Evolutionary conservation across 176 grass and related monocot species (phyloP).

Genomic region (Elaeis guineensis): DNA sequence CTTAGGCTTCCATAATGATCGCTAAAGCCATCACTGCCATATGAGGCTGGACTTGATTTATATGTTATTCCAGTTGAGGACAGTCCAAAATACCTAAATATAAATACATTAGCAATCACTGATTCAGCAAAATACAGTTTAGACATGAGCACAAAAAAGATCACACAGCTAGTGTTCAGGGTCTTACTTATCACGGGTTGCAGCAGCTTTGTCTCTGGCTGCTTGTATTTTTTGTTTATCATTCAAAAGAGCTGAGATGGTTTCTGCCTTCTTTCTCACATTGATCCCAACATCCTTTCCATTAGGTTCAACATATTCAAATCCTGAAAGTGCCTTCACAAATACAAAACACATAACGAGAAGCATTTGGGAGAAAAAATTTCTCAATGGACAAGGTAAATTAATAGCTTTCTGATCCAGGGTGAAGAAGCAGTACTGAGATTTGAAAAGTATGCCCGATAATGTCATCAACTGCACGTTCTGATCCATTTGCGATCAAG

Average conservation of each 20-base stretch:
- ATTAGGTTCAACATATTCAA: conserved; percentile 55
- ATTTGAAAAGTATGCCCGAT: conserved; percentile 54
- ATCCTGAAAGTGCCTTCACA: conserved; percentile 36
- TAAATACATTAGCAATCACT: conserved; percentile 17
- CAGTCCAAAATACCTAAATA: conserved; percentile 47
- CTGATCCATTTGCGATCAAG: conserved; percentile 61
- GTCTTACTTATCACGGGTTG: conserved; percentile 56
- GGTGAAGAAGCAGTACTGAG: conserved; percentile 19
- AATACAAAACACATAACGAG: conserved; percentile 3
- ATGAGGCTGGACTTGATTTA: conserved; percentile 36
- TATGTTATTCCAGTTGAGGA: conserved; percentile 49
- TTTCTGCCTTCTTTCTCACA: conserved; percentile 65
- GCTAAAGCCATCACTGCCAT: conserved; percentile 25
- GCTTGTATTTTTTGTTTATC: conserved; percentile 67
- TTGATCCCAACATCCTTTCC: conserved; percentile 65
- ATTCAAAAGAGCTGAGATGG: conserved; percentile 49
- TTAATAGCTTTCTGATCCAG: no score
- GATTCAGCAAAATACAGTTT: conserved; percentile 3
- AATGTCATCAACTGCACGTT: conserved; percentile 45
- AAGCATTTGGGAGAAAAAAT: background rate
- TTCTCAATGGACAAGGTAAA: background rate
- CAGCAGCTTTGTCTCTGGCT: conserved; percentile 47
- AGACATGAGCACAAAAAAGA: no score
- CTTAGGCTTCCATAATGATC: conserved; percentile 21
- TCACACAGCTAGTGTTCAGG: background rate